Base-by-base conservation (phyloP, 331 rosid genomes). In the Acacia pycnantha region DNA sequence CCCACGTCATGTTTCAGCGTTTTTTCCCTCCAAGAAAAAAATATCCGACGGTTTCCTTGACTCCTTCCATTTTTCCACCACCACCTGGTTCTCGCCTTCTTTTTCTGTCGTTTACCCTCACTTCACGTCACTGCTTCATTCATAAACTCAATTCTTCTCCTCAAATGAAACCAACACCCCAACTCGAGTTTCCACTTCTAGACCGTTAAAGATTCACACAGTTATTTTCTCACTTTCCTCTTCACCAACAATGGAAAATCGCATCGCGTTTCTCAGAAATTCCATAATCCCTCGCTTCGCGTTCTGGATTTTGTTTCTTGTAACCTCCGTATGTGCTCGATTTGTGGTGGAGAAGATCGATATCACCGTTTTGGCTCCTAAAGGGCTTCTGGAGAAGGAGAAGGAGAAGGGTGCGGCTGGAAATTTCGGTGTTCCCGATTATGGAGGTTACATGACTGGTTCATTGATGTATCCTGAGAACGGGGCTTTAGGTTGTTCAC, bases 281-380 rank as follows among this genome's bases (percentile, higher is more conserved):
- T 10, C 78, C 43, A 1, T 29, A 14, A 33, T 73, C 79, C 26
- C 85, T 18, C 27, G 75, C 16, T 8, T 74, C 48, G 15, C 77
- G 0, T 18, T 77, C 3, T 77, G 62, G 33, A 3, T 85, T 16
- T 31, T 59, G 2, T 29, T 82, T 66, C 41, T 85, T 8, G 33
- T 69, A 0, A 77, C 24, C 73, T 76, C 71, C 47, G 93, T 73
- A 19, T 22, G 79, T 44, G 94, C 83, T 8, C 81, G 88, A 53
- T 93, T 95, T 74, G 91, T 93, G 77, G 99, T 95, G 74, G 99
- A 95, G 91, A 93, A 90, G 75, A 92, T 85, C 76, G 88, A 92
- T 83, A 85, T 95, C 33, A 65, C 84, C 0, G 89, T 95, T 64
- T 78, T 95, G 0, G 90, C 89, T 19, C 99, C 99, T 0, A 50